Percentiles rank a stretch among this genome's conserved stretches.
phyloP scores from a whole-genome alignment of 768 basidiomycete genomes.

The Psilocybe subaeruginosa region DNA sequence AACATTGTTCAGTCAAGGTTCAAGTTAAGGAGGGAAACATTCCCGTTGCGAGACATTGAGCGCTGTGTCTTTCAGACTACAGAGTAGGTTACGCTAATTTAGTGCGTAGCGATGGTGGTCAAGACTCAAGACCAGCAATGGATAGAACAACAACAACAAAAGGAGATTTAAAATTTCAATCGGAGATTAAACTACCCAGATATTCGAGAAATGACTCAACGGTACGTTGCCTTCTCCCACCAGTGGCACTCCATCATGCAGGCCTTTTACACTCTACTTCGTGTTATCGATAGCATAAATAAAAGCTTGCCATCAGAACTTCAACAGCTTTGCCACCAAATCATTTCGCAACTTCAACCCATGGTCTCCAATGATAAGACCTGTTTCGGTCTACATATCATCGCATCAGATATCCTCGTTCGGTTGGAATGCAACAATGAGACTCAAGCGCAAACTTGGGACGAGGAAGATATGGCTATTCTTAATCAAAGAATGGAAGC shows the following conservation, averaged over 20 bases:
- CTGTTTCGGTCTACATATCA: neutral
- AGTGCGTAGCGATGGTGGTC: too few species aligned
- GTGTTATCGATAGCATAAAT: neutral
- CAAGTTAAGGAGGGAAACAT: too few species aligned
- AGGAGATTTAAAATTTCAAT: too few species aligned
- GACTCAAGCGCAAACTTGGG: neutral
- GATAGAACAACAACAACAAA: too few species aligned
- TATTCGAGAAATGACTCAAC: too few species aligned
- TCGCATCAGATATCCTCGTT: constrained; percentile 9
- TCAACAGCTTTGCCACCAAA: neutral
- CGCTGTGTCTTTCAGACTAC: too few species aligned
- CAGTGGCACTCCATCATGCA: neutral
- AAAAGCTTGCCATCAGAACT: neutral
- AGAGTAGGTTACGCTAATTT: too few species aligned
- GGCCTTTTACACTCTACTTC: neutral
- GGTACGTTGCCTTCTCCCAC: too few species aligned
- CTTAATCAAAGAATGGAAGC: constrained; percentile 5
- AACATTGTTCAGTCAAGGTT: too few species aligned
- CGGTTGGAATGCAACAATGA: neutral
- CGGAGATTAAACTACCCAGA: too few species aligned
- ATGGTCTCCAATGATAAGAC: neutral
- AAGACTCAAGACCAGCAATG: too few species aligned
- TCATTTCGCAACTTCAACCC: neutral
- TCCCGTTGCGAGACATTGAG: too few species aligned
- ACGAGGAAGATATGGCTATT: constrained; percentile 8